Evolutionary conservation across 176 grass and related monocot genomes (phyloP), one percentile per base, ranked within the genome.

Genomic region (Phragmites australis): DNA sequence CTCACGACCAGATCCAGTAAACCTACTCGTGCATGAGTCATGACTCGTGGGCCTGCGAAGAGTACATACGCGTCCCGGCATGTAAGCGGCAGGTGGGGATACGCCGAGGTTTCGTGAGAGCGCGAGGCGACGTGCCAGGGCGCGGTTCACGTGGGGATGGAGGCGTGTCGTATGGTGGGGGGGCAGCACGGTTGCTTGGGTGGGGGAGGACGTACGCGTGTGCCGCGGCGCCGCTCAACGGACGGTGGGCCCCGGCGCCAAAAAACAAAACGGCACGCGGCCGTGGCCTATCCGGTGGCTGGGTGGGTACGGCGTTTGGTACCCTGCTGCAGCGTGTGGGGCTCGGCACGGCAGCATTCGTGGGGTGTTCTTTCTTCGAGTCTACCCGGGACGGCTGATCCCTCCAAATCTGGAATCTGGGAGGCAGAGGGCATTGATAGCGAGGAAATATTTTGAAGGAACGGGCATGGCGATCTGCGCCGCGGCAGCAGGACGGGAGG

Each of bases 151-250:
- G 74, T 83, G 83, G 19, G 56, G 80, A 62, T 22, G 81, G 53
- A 68, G 68, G 40, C 50, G 85, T 91, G 91, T 93, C 78, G 88
- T 93, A 74, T 44, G 71, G 77, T 30, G 71, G 92, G 92, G 92
- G 76, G 60, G 82, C 88, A 88, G 88, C 82, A 43, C 76, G 70
- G 65, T 57, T 50, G 62, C 37, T 42, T 73, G 30, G 40, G 47
- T 32, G 46, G 46, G 17, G 37, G 30, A 44, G 44, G 3, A 13
- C 32, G 46, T 41, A 65, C 77, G 46, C n/a, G 31, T 26, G 64
- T 47, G 76, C 32, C 65, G 32, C 64, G n/a, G n/a, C 48, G 70
- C 84, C 65, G 64, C 86, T 78, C 68, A 11, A 54, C 48, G 34
- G 34, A 6, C 12, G 23, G 55, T 68, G 53, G 74, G 37, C 9